Evolutionary conservation across 192 early-diverging fungal genomes (phyloP), one percentile per base, ranked within the genome.

Genomic region (Coemansia sp.): DNA sequence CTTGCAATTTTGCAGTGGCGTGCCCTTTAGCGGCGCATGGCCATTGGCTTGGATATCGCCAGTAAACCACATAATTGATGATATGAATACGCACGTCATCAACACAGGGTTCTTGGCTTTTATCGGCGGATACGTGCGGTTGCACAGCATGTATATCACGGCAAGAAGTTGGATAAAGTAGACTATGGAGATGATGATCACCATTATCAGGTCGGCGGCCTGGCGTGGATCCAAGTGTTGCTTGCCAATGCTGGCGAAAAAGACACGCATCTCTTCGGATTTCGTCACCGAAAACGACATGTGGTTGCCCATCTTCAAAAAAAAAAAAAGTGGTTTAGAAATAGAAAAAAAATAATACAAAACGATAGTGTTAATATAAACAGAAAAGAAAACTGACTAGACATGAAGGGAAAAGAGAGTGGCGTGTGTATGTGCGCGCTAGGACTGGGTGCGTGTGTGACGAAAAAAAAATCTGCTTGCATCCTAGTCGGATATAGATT

Each of bases 41-140:
- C 72, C 69, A 11, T 82, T 82, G 21, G 76, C 75, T 4, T 77
- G 75, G 3, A 82, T 62, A 58, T 85, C 78, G 69, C 83, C 78
- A 19, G 77, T 57, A 42, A 77, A 85, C 75, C 75, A 85, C 12
- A 85, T 68, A 23, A 78, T 67, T 62, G 77, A 65, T 0, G 68
- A 53, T 0, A 77, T 34, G 46, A 80, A 31, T 39, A 66, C 69
- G 12, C 64, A 58, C 12, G 66, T 67, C 83, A 85, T 85, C 23
- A 85, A 64, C 2, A 72, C 62, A 14, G 73, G 78, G 46, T 85
- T 77, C 48, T 85, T 85, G 53, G 83, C 76, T 48, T 85, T 85
- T 37, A 85, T 67, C 45, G 83, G 83, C 55, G 83, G 69, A 65
- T 80, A 85, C 44, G 62, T 73, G 55, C 78, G 75, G 60, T 85